Percentiles rank a stretch among this genome's conserved stretches.
Conservation (phyloP, 1,139 yeast species). For the Ogataea hybrid region DNA sequence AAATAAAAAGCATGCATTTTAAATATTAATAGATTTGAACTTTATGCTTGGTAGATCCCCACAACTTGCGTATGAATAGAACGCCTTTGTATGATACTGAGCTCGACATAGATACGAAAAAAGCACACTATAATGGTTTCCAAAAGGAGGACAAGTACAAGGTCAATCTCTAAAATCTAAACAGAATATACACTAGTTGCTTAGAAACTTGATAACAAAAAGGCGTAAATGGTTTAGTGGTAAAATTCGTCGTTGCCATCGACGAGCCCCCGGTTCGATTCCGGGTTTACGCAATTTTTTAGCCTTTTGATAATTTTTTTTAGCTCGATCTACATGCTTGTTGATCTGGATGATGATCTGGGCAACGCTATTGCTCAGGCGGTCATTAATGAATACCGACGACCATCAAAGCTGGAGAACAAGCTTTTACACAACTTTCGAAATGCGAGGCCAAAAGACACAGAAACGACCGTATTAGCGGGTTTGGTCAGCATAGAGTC, state of each 20-base stretch:
- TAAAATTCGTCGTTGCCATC: conserved; percentile 26
- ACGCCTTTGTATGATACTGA: no score
- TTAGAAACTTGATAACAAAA: background rate
- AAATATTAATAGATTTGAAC: no score
- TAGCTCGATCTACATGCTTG: background rate
- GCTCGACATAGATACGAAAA: no score
- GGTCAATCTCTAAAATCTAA: no score
- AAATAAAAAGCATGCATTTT: conserved; percentile 1
- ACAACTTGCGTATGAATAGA: no score
- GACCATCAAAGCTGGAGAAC: conserved; percentile 12
- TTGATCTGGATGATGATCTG: conserved; percentile 3
- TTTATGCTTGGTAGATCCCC: no score
- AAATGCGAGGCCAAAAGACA: conserved; percentile 55
- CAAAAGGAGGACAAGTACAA: no score
- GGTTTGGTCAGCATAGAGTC: conserved; percentile 54
- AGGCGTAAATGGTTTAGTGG: conserved; percentile 25
- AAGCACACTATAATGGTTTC: no score
- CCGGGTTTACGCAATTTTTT: conserved; percentile 23
- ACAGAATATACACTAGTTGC: no score
- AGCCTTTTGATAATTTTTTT: conserved; percentile 1
- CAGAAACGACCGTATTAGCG: conserved; percentile 85
- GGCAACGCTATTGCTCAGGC: conserved; percentile 18
- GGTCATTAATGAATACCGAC: conserved; percentile 17
- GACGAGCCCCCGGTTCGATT: conserved; percentile 28
- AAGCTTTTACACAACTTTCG: conserved; percentile 15